phyloP scores from a whole-genome alignment of 2,329 filamentous ascomycete species.

The Colletotrichum australisinense region DNA sequence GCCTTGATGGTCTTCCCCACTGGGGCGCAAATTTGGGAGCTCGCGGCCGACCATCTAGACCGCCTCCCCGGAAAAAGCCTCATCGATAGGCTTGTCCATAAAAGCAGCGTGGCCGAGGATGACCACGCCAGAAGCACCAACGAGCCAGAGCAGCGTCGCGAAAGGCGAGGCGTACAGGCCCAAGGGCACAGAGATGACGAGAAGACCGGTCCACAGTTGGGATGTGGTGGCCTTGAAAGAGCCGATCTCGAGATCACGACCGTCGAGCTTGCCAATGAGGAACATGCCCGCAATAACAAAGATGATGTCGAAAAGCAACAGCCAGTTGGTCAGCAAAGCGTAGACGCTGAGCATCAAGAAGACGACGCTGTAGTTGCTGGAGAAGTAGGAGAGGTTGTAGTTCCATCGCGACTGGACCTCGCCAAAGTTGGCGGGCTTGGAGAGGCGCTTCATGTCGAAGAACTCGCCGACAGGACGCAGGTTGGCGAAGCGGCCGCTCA shows the following conservation, averaged over 20 bases:
- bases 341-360: slow-evolving; percentile 98
- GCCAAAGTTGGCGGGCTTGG: slow-evolving; percentile 90
- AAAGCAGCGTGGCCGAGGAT: slow-evolving; percentile 95
- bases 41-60: slow-evolving; percentile 99
- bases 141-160: slow-evolving; percentile 89
- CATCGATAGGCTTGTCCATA: slow-evolving; percentile 99
- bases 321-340: slow-evolving; percentile 87
- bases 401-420: slow-evolving; percentile 94
- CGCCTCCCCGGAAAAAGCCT: slow-evolving; percentile 99
- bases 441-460: slow-evolving; percentile 93
- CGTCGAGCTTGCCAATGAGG: slow-evolving; percentile 90
- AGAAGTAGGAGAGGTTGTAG: slow-evolving; percentile 98
- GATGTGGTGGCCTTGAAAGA: slow-evolving; percentile 86
- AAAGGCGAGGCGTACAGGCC: slow-evolving; percentile 88
- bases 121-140: slow-evolving; percentile 92
- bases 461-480: slow-evolving; percentile 93
- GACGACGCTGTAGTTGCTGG: slow-evolving; percentile 96
- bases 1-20: slow-evolving; percentile 99
- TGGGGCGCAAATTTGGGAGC: slow-evolving; percentile 93
- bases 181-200: slow-evolving; percentile 85
- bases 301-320: slow-evolving; percentile 91
- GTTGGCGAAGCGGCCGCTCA: slow-evolving; percentile 89
- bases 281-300: slow-evolving; percentile 89
- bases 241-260: slow-evolving; percentile 88
- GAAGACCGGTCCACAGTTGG: slow-evolving; percentile 91